These are phyloP conservation scores for Tulasnella sp. DNA, from an alignment of 768 basidiomycete genomes.

Conservation along the genomic window DNA sequence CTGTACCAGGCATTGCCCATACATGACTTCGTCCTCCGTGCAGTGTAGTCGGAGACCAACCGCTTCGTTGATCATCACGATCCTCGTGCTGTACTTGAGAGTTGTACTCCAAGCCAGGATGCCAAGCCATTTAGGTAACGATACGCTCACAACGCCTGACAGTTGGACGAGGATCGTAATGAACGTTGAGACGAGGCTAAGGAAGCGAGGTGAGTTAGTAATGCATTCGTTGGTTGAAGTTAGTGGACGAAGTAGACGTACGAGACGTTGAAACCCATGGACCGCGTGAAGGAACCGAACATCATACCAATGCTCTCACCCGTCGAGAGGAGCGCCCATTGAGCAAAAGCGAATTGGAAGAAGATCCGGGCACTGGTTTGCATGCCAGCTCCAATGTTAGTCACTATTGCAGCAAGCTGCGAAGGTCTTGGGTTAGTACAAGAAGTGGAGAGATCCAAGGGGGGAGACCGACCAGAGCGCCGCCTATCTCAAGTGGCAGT, in stretches of 20 bases:
- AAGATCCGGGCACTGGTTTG: conserved; percentile 40
- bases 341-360: conserved; percentile 39
- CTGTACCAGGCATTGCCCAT: conserved; percentile 40
- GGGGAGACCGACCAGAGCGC: conserved; percentile 35
- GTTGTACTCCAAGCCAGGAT: conserved; percentile 28
- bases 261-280: conserved; percentile 41
- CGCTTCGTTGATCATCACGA: conserved; percentile 42
- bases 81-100: conserved; percentile 36
- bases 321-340: conserved; percentile 38
- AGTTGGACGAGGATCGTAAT: conserved; percentile 37
- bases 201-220: background rate
- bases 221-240: background rate
- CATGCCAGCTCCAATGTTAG: conserved; percentile 40
- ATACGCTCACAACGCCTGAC: conserved; percentile 38
- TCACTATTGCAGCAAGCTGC: conserved; percentile 36
- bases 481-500: conserved; percentile 38
- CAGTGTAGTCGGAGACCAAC: conserved; percentile 39
- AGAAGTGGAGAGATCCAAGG: background rate
- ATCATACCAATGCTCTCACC: conserved; percentile 41
- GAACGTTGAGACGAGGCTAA: conserved; percentile 36
- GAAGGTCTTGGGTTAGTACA: background rate
- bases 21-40: conserved; percentile 34
- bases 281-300: conserved; percentile 37
- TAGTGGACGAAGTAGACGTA: conserved; percentile 30
- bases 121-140: conserved; percentile 37